Evolutionary conservation across 2,329 filamentous ascomycete genomes (phyloP), one percentile per base, ranked within the genome.

Genomic region (Mollisia scopiformis): DNA sequence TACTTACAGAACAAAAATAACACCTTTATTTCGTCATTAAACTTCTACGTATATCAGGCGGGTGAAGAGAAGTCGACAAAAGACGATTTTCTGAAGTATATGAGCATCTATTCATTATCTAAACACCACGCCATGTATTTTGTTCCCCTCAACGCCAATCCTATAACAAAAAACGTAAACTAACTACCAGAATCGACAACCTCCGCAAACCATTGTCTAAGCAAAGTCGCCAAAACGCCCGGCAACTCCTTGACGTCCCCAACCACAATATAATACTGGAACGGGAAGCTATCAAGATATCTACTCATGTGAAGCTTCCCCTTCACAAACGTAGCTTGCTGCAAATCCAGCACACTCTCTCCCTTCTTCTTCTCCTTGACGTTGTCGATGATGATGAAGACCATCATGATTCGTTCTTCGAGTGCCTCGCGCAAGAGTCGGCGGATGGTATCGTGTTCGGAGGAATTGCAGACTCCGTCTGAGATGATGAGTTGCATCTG

Each of bases 181-280:
- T 56, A 56, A 47, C 10, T 52, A 50, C 52, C 51, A 49, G 68
- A 66, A 68, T 73, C 72, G 14, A 70, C 73, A 25, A 89, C 85
- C 75, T 89, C 86, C 0, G 91, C 88, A 82, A 99, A 97, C 96
- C 96, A 99, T 67, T 96, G 96, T 77, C 94, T 89, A 78, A 99
- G 78, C 68, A 97, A 84, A 28, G 91, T 91, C 14, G 93, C 91
- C 76, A 99, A 76, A 46, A 97, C 93, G 33, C 87, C 88, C 4
- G 96, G 95, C 72, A 99, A 81, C 76, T 99, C 95, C 71, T 90
- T 88, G 51, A 99, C 88, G 78, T 98, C 88, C 67, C 94, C 88
- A 61, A 99, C 95, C 68, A 99, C 92, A 58, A 99, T 79, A 75
- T 98, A 99, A 79, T 97, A 99, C 75, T 90, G 88, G 79, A 99